phyloP scores from a whole-genome alignment of 805 yeast genomes.

The Lachancea meyersii region DNA sequence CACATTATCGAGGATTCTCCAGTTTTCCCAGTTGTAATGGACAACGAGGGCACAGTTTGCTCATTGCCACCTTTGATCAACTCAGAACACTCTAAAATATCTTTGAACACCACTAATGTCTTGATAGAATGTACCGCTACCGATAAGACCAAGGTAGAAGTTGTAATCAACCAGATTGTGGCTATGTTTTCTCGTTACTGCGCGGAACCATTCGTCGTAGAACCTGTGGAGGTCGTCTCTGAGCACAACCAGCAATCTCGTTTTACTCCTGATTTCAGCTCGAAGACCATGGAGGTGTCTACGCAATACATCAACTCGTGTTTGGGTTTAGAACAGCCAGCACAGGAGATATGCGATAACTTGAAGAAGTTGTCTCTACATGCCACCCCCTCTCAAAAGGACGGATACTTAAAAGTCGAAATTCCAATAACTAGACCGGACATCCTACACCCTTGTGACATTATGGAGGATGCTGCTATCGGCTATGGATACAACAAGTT shows the following conservation, averaged over 20 bases:
- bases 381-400: slow-evolving; percentile 47
- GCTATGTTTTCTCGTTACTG: slow-evolving; percentile 95
- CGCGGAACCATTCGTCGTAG: slow-evolving; percentile 73
- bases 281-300: slow-evolving; percentile 68
- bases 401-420: slow-evolving; percentile 48
- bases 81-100: slow-evolving; percentile 82
- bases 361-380: slow-evolving; percentile 75
- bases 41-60: slow-evolving; percentile 67
- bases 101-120: slow-evolving; percentile 77
- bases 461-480: slow-evolving; percentile 97
- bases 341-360: slow-evolving; percentile 60
- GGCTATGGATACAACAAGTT: slow-evolving; percentile 92
- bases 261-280: slow-evolving; percentile 63
- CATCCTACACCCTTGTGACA: slow-evolving; percentile 92
- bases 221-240: slow-evolving; percentile 81
- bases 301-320: slow-evolving; percentile 84
- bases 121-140: slow-evolving; percentile 94
- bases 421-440: slow-evolving; percentile 96
- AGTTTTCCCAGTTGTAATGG: slow-evolving; percentile 85
- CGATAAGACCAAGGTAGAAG: slow-evolving; percentile 87
- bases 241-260: slow-evolving; percentile 74
- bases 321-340: slow-evolving; percentile 71
- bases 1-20: slow-evolving; percentile 85
- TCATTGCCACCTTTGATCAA: slow-evolving; percentile 97
- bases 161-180: slow-evolving; percentile 85